Base-by-base conservation (phyloP, 202 grass and related monocot species). In the Carex arenaria region DNA sequence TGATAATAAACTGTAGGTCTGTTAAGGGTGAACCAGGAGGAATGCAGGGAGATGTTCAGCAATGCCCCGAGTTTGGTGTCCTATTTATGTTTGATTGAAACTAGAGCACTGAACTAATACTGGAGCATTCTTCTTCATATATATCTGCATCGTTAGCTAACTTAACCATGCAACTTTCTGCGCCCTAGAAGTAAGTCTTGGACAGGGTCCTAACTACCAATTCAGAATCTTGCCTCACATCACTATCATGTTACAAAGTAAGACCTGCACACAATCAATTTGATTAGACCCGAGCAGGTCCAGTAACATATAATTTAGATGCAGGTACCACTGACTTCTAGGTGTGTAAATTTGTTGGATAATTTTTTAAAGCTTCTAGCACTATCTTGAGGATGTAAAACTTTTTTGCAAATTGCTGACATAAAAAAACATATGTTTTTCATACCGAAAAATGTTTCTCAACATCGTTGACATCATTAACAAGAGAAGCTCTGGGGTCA, bases 361-460 rank as follows among this genome's bases (percentile, higher is more conserved):
- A 57, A 34, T 30, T 8, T 3, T 51, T 75, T 31, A 18, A 77
- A 18, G 28, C 14, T 77, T 76, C 72, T 52, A 51, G 43, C 20
- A 73, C 7, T 56, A 6, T 30, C 7, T 36, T 32, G 15, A 18
- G 31, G 5, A n/a, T 10, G 5, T 22, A 0, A 2, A 56, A 56
- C 12, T 51, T 56, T 56, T 56, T 57, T n/a, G 23, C 71, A 56
- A 77, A 56, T 77, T 77, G 14, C 52, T 19, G 7, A n/a, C 12
- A 51, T 36, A 52, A 22, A n/a, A 32, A 80, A 62, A 26, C 57
- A 7, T 26, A 82, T 43, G 54, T 49, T 26, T 45, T 61, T 49
- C 85, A 64, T 95, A 98, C 96, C 42, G 93, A 93, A 72, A 98
- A 98, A 90, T 98, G 96, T 63, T 95, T 89, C 55, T 98, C 96